Evolutionary conservation across 2,329 filamentous ascomycete species (phyloP), one percentile per base, ranked within the genome.

Genomic region (Sodiomyces alkalinus): DNA sequence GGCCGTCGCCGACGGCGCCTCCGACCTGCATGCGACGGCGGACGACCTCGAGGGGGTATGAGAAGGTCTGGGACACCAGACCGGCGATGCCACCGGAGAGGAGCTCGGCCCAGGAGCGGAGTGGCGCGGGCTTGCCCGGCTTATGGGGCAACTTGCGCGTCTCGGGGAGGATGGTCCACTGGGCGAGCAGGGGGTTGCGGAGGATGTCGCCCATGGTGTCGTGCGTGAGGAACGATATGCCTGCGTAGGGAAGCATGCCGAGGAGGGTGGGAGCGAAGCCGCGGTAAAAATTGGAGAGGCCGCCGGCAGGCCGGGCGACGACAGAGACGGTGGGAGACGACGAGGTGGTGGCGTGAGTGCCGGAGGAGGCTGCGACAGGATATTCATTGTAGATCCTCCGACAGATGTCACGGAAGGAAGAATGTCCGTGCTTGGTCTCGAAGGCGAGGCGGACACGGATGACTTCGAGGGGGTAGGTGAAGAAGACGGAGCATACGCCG

Each of bases 211-310:
- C 81, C 22, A 79, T 72, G 4, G 81, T 83, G 51, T 98, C 90
- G 56, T 98, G 90, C 0, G 83, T 92, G 22, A 98, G 67, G 56
- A 98, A 98, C 1, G 85, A 93, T 45, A 92, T 77, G 42, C 90
- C 90, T 1, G 90, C 90, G 46, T 98, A 98, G 0, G 90, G 90
- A 1, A 98, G 60, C 87, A 98, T 98, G 41, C 90, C 90, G 34
- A 92, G 63, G 5, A 98, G 54, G 0, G 90, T 96, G 0, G 87
- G 81, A 0, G 74, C 72, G 51, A 98, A 98, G 27, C 90, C 90
- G 27, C 90, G 74, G 55, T 94, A 98, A 51, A 98, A 98, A 52
- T 98, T 98, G 31, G 72, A 55, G 1, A 96, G 49, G 4, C 87
- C 87, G 8, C 64, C 66, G 16, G 61, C 63, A 1, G 80, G 76